Percentiles rank a stretch among this genome's conserved stretches.
phyloP scores from a whole-genome alignment of 2,329 filamentous ascomycete genomes.

The Fusarium tupiense region DNA sequence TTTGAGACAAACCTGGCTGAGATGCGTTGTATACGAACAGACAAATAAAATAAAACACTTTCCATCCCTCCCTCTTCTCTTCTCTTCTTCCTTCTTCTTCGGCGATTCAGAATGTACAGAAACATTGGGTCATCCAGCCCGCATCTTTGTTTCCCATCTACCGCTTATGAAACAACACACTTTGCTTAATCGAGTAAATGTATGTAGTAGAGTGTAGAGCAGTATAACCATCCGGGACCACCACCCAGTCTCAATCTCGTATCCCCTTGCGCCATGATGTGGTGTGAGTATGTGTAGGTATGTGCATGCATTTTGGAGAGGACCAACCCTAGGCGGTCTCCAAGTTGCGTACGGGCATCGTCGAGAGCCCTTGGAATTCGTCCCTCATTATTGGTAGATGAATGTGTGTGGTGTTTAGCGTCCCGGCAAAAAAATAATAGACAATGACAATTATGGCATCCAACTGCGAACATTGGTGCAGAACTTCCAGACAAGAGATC shows the following conservation, averaged over 20 bases:
- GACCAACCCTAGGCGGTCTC: conserved; percentile 32
- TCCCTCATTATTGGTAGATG: conserved; percentile 43
- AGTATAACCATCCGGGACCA: conserved; percentile 38
- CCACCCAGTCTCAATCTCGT: conserved; percentile 38
- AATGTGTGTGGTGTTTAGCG: conserved; percentile 36
- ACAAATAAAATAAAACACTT: conserved; percentile 37
- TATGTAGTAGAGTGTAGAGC: conserved; percentile 40
- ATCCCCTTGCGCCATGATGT: conserved; percentile 42
- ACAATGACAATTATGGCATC: conserved; percentile 43
- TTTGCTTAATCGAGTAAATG: conserved; percentile 38
- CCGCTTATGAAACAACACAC: conserved; percentile 31
- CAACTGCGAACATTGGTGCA: conserved; percentile 38
- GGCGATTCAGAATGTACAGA: conserved; percentile 14
- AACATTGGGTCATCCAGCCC: conserved; percentile 34
- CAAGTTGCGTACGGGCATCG: conserved; percentile 34
- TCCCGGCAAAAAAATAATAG: conserved; percentile 37
- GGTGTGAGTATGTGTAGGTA: conserved; percentile 29
- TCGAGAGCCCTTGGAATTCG: conserved; percentile 35
- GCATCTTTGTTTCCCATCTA: conserved; percentile 21
- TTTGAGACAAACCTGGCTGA: conserved; percentile 37
- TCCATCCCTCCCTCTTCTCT: not conserved
- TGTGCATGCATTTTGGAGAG: conserved; percentile 22
- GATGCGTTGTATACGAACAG: conserved; percentile 43
- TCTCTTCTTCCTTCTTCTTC: conserved; percentile 16
- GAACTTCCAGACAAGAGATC: conserved; percentile 38